These are phyloP conservation scores for Physocladia obscura DNA, from an alignment of 192 early-diverging fungal species.

Conservation along the genomic window DNA sequence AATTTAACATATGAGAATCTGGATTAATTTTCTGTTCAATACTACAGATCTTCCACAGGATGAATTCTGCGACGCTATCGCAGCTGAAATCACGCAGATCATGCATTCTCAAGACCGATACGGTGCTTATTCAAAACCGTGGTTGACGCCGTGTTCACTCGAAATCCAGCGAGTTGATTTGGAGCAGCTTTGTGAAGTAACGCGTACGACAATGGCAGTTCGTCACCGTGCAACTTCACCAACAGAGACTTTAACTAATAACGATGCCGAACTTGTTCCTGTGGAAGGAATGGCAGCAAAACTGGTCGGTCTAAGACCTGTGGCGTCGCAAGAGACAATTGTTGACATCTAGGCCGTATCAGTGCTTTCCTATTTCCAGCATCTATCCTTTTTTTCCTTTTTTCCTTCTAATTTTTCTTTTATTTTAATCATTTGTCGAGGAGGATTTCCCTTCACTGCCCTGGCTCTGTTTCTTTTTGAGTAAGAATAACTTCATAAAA, in stretches of 20 bases:
- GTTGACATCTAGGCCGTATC: no score
- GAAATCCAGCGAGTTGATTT: neutral
- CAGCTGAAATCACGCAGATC: neutral
- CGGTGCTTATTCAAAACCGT: neutral
- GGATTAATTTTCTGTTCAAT: no score
- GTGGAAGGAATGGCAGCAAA: neutral
- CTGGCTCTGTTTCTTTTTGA: no score
- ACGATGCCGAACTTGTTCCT: neutral
- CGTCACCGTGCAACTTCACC: neutral
- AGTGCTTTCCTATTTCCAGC: no score
- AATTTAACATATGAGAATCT: no score
- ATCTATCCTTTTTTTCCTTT: no score
- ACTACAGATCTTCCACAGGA: conserved; percentile 22
- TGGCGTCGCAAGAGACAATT: no score
- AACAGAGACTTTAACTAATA: no score
- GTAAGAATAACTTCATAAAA: no score
- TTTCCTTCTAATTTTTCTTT: no score
- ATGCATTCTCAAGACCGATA: neutral
- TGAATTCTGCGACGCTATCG: conserved; percentile 8
- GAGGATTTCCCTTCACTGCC: no score
- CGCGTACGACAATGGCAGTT: neutral
- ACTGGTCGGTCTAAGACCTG: neutral
- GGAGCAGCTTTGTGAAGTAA: neutral
- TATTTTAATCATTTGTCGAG: no score
- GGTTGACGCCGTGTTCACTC: conserved; percentile 8